Evolutionary conservation across 2,329 filamentous ascomycete species (phyloP).

Genomic region (Trichoderma breve): DNA sequence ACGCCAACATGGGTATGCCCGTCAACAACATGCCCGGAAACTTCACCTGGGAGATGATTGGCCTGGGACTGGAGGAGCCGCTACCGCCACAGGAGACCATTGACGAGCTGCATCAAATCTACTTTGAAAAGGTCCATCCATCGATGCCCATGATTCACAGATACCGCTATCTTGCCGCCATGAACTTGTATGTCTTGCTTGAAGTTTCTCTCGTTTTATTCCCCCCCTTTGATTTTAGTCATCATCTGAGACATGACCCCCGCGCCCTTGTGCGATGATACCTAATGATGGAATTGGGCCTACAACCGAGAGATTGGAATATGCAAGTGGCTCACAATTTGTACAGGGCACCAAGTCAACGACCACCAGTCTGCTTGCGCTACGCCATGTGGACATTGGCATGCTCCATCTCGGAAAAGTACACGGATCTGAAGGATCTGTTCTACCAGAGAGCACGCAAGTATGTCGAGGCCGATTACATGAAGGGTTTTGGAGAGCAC

Average conservation of each 20-base stretch:
- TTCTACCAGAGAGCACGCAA: conserved; percentile 90
- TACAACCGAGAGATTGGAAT: background rate
- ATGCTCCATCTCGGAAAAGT: conserved; percentile 82
- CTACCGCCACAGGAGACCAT: conserved; percentile 61
- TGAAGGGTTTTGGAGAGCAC: conserved; percentile 87
- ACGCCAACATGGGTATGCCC: conserved; percentile 46
- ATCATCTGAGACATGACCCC: background rate
- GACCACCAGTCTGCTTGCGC: conserved; percentile 81
- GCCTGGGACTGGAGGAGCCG: conserved; percentile 58
- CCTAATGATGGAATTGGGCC: background rate
- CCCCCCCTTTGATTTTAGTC: background rate
- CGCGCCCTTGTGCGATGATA: background rate
- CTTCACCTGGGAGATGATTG: conserved; percentile 78
- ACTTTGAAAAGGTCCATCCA: conserved; percentile 86
- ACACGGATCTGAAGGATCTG: conserved; percentile 72
- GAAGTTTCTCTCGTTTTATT: background rate
- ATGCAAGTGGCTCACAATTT: conserved; percentile 5
- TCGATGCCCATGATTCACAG: conserved; percentile 87
- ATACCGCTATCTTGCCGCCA: conserved; percentile 79
- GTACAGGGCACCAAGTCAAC: conserved; percentile 68
- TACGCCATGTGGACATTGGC: conserved; percentile 97
- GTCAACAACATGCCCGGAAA: conserved; percentile 52
- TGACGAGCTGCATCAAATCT: conserved; percentile 85
- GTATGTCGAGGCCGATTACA: conserved; percentile 84
- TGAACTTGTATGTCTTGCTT: conserved; percentile 64